These are phyloP conservation scores for Populus tremula DNA, from an alignment of 345 rosid genomes.

Conservation along the genomic window DNA sequence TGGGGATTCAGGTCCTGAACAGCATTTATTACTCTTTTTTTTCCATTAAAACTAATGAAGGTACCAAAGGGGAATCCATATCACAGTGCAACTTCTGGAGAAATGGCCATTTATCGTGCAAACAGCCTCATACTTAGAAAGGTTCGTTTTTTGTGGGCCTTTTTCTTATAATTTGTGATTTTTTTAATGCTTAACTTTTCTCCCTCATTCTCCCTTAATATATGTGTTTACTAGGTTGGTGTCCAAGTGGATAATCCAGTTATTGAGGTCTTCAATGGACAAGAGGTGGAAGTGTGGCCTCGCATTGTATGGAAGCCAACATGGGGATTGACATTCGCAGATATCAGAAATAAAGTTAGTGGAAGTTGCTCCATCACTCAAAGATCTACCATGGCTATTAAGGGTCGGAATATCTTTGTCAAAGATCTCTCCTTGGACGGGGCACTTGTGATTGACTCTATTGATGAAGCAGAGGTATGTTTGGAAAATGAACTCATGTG, in stretches of 20 bases:
- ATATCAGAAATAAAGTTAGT: conserved; percentile 58
- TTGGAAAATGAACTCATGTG: not conserved
- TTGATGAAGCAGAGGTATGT: conserved; percentile 78
- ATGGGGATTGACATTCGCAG: conserved; percentile 81
- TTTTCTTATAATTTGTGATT: not conserved
- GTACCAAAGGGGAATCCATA: conserved; percentile 92
- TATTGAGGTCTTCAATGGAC: conserved; percentile 62
- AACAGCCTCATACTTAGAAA: conserved; percentile 67
- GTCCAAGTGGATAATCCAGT: conserved; percentile 67
- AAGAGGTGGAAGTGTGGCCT: conserved; percentile 96
- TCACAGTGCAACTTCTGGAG: conserved; percentile 96
- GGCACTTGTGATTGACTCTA: conserved; percentile 61
- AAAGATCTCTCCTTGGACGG: conserved; percentile 78
- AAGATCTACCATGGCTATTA: conserved; percentile 67
- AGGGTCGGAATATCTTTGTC: conserved; percentile 52
- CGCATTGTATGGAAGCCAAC: conserved; percentile 79
- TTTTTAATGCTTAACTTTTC: not conserved
- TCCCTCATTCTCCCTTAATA: conserved; percentile 12
- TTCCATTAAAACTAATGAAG: conserved; percentile 31
- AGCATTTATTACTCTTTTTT: not conserved
- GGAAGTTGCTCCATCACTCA: conserved; percentile 65
- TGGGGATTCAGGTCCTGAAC: not conserved
- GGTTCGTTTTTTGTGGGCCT: conserved; percentile 25
- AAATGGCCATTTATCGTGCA: conserved; percentile 81
- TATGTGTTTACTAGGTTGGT: conserved; percentile 55